Evolutionary conservation across 805 yeast species (phyloP).

Genomic region (Myxozyma kluyveri): DNA sequence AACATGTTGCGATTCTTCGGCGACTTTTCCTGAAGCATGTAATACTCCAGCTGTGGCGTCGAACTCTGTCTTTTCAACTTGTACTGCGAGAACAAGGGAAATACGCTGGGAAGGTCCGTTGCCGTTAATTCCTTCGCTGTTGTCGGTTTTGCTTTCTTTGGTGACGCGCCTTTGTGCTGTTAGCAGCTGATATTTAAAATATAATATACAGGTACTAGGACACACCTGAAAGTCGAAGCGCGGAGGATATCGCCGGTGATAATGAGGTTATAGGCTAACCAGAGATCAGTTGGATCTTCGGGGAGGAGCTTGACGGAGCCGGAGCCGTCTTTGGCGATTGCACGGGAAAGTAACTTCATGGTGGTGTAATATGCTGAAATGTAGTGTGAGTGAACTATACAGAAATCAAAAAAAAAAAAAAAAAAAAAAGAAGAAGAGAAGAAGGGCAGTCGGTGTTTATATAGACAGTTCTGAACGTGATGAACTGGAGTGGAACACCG

Average conservation of each 20-base stretch:
- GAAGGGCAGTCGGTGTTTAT: neutral
- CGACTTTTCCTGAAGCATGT: constrained; percentile 76
- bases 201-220: constrained; percentile 37
- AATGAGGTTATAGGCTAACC: constrained; percentile 80
- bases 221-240: constrained; percentile 65
- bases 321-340: constrained; percentile 56
- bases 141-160: constrained; percentile 7
- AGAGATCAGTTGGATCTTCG: constrained; percentile 87
- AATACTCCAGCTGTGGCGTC: constrained; percentile 72
- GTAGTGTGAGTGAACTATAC: too few species aligned
- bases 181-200: constrained; percentile 26
- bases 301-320: constrained; percentile 70
- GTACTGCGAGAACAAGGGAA: constrained; percentile 56
- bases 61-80: constrained; percentile 70
- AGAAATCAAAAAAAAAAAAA: too few species aligned
- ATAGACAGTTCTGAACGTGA: too few species aligned
- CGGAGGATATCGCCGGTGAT: constrained; percentile 72
- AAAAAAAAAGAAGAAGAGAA: neutral
- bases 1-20: constrained; percentile 65
- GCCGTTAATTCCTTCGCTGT: constrained; percentile 30
- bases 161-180: constrained; percentile 18
- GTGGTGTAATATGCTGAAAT: too few species aligned
- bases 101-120: constrained; percentile 50
- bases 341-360: constrained; percentile 57
- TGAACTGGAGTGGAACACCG: too few species aligned